Base-by-base conservation (phyloP, 2,329 filamentous ascomycete genomes). In the Pestalotiopsis sp. region DNA sequence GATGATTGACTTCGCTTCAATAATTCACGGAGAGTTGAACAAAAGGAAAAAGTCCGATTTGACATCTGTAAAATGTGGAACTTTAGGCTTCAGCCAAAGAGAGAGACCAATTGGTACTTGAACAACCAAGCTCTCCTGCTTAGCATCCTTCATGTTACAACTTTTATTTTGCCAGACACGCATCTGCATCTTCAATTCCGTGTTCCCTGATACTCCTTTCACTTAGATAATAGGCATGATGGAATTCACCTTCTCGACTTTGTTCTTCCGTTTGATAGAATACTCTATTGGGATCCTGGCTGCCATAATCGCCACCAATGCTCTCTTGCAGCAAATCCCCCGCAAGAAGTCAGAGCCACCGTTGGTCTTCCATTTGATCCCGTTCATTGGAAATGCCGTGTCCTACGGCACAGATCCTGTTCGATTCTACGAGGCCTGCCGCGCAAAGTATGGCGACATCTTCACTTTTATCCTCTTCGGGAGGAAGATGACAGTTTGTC, bases 351-450 rank as follows among this genome's bases (percentile, higher is more conserved):
- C n/a, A 78, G 84, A 73, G 83, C 86, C 59, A 77, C 87, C 87
- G 0, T 71, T 86, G 5, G 85, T 90, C n/a, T 90, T 90, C 69
- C 87, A 90, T 74, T 88, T 84, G 81, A 71, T 90, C 23, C 88
- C 88, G 1, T 84, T 92, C 72, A 82, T 93, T 70, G 92, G 92
- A 61, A 93, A 88, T 78, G 92, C 92, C 5, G 82, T 93, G 68
- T 85, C 85, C 25, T 93, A 93, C 80, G 92, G 91, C 72, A 90
- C 92, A 71, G 89, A 93, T 71, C 91, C 91, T 0, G 90, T 87
- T 77, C 82, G 82, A 58, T 93, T 93, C 82, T 93, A 92, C 78
- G 86, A 87, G 69, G 74, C 83, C 23, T 90, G 87, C 74, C 88
- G 87, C 70, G 82, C 86, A 76, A 93, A 87, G 25, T 79, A 86